These are phyloP conservation scores for Parasitella parasitica DNA, from an alignment of 371 early-diverging fungal species.

Conservation along the genomic window DNA sequence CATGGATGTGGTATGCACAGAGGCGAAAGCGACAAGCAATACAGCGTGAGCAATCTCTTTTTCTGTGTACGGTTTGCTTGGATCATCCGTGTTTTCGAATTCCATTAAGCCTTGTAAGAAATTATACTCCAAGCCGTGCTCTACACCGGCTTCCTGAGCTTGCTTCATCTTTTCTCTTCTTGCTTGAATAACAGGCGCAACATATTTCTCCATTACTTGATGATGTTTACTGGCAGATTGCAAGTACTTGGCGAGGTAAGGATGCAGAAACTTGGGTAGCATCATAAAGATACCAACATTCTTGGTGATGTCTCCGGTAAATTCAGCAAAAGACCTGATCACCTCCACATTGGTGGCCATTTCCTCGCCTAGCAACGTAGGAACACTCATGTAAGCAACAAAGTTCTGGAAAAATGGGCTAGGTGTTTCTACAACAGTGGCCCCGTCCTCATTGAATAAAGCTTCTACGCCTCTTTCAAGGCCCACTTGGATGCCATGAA, in stretches of 20 bases:
- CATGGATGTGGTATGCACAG: constrained; percentile 39
- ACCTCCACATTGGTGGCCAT: constrained; percentile 23
- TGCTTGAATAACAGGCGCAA: constrained; percentile 19
- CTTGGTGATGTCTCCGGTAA: constrained; percentile 34
- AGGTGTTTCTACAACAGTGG: constrained; percentile 6
- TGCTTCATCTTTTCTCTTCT: constrained; percentile 20
- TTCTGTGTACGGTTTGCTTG: constrained; percentile 1
- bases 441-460: constrained; percentile 4
- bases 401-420: constrained; percentile 29
- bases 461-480: constrained; percentile 18
- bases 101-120: constrained; percentile 37
- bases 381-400: constrained; percentile 44
- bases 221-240: constrained; percentile 23
- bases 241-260: constrained; percentile 24
- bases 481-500: constrained; percentile 24
- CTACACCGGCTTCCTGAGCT: constrained; percentile 1
- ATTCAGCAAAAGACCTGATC: constrained; percentile 36
- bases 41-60: constrained; percentile 22
- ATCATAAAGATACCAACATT: constrained; percentile 26
- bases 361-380: constrained; percentile 34
- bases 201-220: constrained; percentile 25
- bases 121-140: constrained; percentile 4
- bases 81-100: constrained; percentile 23
- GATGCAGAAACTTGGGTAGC: constrained; percentile 24
- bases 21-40: constrained; percentile 39